Percentiles rank a stretch among this genome's conserved stretches.
phyloP scores from a whole-genome alignment of 2,329 filamentous ascomycete genomes.

The Fusarium pseudograminearum region DNA sequence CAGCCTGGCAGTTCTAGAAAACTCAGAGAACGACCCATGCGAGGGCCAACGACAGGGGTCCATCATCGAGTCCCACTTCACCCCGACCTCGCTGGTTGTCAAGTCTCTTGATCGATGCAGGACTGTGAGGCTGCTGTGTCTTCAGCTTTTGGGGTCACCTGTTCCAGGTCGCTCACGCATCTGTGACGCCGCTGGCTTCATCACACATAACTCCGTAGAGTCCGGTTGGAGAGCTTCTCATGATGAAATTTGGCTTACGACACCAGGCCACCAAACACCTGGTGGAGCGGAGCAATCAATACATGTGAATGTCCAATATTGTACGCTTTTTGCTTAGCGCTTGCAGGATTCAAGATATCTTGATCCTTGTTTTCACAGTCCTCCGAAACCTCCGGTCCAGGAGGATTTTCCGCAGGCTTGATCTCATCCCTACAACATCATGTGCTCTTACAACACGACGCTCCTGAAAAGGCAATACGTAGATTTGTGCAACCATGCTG shows the following conservation, averaged over 20 bases:
- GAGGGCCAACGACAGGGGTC: conserved; percentile 25
- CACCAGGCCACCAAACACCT: conserved; percentile 12
- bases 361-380: conserved; percentile 27
- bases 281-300: conserved; percentile 38
- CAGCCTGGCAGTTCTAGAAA: conserved; percentile 41
- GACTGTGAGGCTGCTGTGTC: not conserved
- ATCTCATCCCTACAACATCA: conserved; percentile 9
- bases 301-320: conserved; percentile 30
- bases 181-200: conserved; percentile 17
- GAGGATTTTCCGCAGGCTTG: conserved; percentile 18
- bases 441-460: conserved; percentile 17
- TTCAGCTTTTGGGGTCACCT: conserved; percentile 18
- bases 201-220: conserved; percentile 6
- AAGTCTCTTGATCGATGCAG: not conserved
- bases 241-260: conserved; percentile 22
- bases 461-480: conserved; percentile 1
- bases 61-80: conserved; percentile 11
- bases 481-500: conserved; percentile 3
- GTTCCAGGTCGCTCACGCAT: not conserved
- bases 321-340: conserved; percentile 33
- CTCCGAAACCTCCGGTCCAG: conserved; percentile 38
- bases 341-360: conserved; percentile 16
- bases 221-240: conserved; percentile 5
- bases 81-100: conserved; percentile 18
- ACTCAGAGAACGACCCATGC: conserved; percentile 35